Conservation (phyloP, 768 basidiomycete genomes). For the Phlegmacium glaucopus region DNA sequence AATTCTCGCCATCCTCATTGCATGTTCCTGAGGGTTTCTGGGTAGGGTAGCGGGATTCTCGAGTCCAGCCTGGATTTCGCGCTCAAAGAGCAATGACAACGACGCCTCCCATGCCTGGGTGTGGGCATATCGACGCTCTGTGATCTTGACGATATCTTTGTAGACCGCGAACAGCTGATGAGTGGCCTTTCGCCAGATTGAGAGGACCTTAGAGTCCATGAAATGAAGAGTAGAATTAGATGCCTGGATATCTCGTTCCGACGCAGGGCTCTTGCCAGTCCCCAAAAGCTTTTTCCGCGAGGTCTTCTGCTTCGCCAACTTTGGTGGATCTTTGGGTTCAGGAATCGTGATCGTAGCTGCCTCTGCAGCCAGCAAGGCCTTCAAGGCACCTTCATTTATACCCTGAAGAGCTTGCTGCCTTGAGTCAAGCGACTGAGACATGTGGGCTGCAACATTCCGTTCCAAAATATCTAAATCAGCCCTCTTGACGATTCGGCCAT, state of each 20-base stretch:
- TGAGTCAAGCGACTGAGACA: constrained; percentile 41
- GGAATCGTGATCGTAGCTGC: constrained; percentile 3
- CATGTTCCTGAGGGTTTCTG: constrained; percentile 40
- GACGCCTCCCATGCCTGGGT: constrained; percentile 59
- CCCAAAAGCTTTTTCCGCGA: too few species aligned
- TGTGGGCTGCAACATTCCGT: constrained; percentile 51
- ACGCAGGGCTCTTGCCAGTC: constrained; percentile 6
- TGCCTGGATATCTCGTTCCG: constrained; percentile 3
- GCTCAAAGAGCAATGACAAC: constrained; percentile 45
- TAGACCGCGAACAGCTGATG: constrained; percentile 37
- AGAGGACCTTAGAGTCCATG: constrained; percentile 6
- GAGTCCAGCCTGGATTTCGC: constrained; percentile 36
- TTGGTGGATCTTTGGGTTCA: too few species aligned
- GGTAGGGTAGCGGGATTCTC: constrained; percentile 33
- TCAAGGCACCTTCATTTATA: constrained; percentile 22
- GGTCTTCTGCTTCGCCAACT: too few species aligned
- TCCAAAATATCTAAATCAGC: constrained; percentile 65
- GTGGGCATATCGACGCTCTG: constrained; percentile 52
- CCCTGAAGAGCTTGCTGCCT: constrained; percentile 25
- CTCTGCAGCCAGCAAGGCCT: constrained; percentile 13
- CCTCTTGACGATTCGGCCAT: constrained; percentile 59
- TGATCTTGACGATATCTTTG: constrained; percentile 33
- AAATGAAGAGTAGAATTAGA: constrained; percentile 5
- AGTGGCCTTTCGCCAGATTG: constrained; percentile 37
- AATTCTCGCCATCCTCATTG: constrained; percentile 48